These are phyloP conservation scores for Zasmidium cellare DNA, from an alignment of 2,329 filamentous ascomycete species.

Conservation along the genomic window DNA sequence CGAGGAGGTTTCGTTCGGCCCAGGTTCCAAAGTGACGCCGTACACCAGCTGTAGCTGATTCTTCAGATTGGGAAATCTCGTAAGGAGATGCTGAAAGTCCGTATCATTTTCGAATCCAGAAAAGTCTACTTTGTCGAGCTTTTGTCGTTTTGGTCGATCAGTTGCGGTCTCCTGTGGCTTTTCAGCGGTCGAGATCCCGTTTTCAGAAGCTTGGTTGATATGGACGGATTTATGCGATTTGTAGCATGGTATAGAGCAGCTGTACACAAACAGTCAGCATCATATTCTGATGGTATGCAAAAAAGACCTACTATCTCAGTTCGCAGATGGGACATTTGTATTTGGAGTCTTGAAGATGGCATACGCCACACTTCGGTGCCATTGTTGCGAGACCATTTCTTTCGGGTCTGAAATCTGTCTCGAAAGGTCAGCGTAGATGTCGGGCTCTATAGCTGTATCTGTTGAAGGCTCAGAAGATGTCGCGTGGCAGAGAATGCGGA, in stretches of 20 bases:
- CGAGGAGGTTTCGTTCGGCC: conserved; percentile 28
- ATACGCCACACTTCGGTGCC: conserved; percentile 45
- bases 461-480: not conserved
- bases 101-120: conserved; percentile 33
- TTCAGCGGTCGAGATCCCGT: not conserved
- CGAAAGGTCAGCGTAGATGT: too few relatives aligned
- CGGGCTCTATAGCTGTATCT: not conserved
- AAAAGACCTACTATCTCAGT: conserved; percentile 43
- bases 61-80: conserved; percentile 34
- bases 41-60: conserved; percentile 37
- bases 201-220: conserved; percentile 15
- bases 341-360: conserved; percentile 45
- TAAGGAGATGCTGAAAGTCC: conserved; percentile 35
- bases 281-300: not conserved
- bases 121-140: conserved; percentile 28
- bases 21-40: conserved; percentile 37
- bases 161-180: conserved; percentile 7
- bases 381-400: conserved; percentile 29
- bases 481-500: conserved; percentile 1
- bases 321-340: conserved; percentile 53
- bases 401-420: not conserved
- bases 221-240: conserved; percentile 38
- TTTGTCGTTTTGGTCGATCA: conserved; percentile 23
- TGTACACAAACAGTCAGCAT: conserved; percentile 20
- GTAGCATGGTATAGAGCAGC: conserved; percentile 42